These are phyloP conservation scores for Candida sanyaensis DNA, from an alignment of 1,139 yeast genomes.

Conservation along the genomic window DNA sequence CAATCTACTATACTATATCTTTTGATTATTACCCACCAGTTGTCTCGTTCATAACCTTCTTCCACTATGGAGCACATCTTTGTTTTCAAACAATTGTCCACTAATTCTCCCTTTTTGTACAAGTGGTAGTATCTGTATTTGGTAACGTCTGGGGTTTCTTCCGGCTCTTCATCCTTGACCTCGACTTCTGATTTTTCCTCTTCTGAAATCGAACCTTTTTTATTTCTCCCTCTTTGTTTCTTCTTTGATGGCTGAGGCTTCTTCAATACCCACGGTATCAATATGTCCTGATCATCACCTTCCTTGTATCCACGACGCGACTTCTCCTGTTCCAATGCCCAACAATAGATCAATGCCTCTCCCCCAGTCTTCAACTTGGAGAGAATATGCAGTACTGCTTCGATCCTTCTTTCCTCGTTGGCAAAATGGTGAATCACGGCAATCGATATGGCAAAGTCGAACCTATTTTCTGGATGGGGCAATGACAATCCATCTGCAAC, in stretches of 20 bases:
- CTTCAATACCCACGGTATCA: slow-evolving; percentile 92
- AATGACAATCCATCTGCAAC: slow-evolving; percentile 76
- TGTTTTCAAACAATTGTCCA: slow-evolving; percentile 63
- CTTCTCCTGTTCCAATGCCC: slow-evolving; percentile 93
- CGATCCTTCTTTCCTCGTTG: slow-evolving; percentile 74
- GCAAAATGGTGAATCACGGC: slow-evolving; percentile 97
- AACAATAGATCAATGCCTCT: slow-evolving; percentile 78
- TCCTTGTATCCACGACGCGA: slow-evolving; percentile 87
- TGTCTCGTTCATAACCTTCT: slow-evolving; percentile 88
- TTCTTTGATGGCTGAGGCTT: slow-evolving; percentile 35
- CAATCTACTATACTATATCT: slow-evolving; percentile 8
- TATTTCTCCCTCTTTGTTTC: slow-evolving; percentile 10
- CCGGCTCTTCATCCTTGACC: slow-evolving; percentile 12
- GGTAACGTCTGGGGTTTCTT: slow-evolving; percentile 37
- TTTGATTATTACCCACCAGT: slow-evolving; percentile 74
- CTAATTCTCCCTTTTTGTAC: slow-evolving; percentile 80
- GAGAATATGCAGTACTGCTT: slow-evolving; percentile 71
- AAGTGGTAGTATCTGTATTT: slow-evolving; percentile 87
- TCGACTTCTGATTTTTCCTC: neutral
- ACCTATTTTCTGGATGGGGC: slow-evolving; percentile 61
- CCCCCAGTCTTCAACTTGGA: slow-evolving; percentile 62
- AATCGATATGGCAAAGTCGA: slow-evolving; percentile 92
- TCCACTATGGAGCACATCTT: slow-evolving; percentile 64
- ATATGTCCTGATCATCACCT: slow-evolving; percentile 89
- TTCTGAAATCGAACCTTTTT: neutral